Evolutionary conservation across 1,284 basidiomycete species (phyloP).

Genomic region (Cryptococcus neoformans): DNA sequence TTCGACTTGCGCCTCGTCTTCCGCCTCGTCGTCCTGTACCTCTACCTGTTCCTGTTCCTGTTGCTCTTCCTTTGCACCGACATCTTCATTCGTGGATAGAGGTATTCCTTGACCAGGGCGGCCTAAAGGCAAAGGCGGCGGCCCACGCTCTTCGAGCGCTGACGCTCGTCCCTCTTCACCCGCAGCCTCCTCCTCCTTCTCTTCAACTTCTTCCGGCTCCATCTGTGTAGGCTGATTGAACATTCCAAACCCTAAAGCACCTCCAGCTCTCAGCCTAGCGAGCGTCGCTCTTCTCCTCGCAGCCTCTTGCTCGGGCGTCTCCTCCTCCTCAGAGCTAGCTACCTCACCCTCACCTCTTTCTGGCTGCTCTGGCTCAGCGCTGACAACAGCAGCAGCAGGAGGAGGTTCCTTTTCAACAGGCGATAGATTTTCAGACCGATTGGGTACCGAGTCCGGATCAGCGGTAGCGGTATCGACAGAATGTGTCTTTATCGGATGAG

Average conservation of each 20-base stretch:
- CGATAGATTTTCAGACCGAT: background rate
- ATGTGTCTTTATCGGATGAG: slow-evolving; percentile 21
- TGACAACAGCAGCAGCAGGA: slow-evolving; percentile 1
- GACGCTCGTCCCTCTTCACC: slow-evolving; percentile 62
- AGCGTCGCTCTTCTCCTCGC: slow-evolving; percentile 42
- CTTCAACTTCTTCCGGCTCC: background rate
- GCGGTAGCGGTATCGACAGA: background rate
- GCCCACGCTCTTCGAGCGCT: background rate
- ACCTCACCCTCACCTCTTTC: background rate
- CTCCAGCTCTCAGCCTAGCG: slow-evolving; percentile 45
- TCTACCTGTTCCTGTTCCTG: too few relatives aligned
- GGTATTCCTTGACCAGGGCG: slow-evolving; percentile 11
- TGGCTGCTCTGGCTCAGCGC: background rate
- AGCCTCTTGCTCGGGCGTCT: slow-evolving; percentile 41
- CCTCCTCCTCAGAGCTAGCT: slow-evolving; percentile 23
- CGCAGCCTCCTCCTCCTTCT: slow-evolving; percentile 55
- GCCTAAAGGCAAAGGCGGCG: slow-evolving; percentile 5
- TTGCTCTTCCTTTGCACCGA: slow-evolving; percentile 1
- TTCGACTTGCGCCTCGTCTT: background rate
- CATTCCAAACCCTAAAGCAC: slow-evolving; percentile 43
- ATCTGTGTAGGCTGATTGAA: slow-evolving; percentile 24
- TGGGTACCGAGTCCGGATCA: background rate
- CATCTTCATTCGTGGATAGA: slow-evolving; percentile 5
- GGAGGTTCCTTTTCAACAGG: slow-evolving; percentile 9
- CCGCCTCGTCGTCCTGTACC: too few relatives aligned